Conservation (phyloP, 495 filamentous ascomycete genomes). For the Aspergillus affinis region DNA sequence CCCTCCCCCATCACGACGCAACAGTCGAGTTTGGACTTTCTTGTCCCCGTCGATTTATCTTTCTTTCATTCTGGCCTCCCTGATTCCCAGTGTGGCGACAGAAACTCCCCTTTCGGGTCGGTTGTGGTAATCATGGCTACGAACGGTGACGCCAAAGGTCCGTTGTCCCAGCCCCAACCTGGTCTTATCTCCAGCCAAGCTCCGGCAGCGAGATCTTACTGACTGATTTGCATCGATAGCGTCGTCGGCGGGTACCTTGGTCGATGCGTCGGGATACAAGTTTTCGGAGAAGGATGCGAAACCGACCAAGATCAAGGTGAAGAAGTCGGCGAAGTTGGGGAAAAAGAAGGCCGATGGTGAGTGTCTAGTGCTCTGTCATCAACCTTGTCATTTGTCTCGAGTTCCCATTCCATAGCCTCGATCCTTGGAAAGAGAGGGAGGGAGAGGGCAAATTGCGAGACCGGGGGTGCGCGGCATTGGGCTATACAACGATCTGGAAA, state of each 20-base stretch:
- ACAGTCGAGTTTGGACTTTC: not conserved
- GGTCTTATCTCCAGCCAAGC: not conserved
- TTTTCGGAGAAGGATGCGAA: constrained; percentile 63
- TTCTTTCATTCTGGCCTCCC: not conserved
- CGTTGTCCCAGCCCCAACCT: constrained; percentile 10
- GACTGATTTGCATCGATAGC: constrained; percentile 9
- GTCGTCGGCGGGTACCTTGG: constrained; percentile 39
- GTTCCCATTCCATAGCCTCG: constrained; percentile 8
- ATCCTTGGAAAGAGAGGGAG: not conserved
- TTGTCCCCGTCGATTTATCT: not conserved
- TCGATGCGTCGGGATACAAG: constrained; percentile 50
- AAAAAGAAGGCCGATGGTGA: constrained; percentile 54
- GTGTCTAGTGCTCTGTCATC: constrained; percentile 15
- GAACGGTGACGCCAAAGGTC: constrained; percentile 42
- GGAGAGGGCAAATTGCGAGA: not conserved
- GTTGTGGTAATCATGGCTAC: constrained; percentile 35
- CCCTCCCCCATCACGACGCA: not conserved
- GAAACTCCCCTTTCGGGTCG: not conserved
- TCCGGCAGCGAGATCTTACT: not conserved
- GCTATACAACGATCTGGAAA: too few species aligned
- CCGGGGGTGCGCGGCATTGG: too few species aligned
- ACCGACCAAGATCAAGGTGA: constrained; percentile 64
- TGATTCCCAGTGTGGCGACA: not conserved
- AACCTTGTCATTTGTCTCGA: constrained; percentile 3
- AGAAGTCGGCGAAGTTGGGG: constrained; percentile 61